Base-by-base conservation (phyloP, 176 grass and related monocot species). In the Thinopyrum elongatum region DNA sequence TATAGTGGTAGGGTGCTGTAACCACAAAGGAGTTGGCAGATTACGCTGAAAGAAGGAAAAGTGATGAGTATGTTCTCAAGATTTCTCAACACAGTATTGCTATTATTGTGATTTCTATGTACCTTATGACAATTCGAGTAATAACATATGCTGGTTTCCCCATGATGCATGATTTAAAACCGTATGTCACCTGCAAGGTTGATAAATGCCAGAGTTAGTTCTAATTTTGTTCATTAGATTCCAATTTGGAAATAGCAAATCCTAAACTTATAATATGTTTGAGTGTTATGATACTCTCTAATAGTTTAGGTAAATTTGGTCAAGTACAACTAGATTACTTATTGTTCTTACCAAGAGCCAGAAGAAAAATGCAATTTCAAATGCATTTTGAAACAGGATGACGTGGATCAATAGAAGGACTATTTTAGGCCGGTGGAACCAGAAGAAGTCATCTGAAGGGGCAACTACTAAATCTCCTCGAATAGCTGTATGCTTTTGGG, bases 1-100 rank as follows among this genome's bases (percentile, higher is more conserved):
- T 98, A 98, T 12, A 98, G 90, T 22, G 95, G 95, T 19, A 98
- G 78, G 15, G 91, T 93, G 81, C 81, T 94, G 10, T 98, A 95
- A 61, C 86, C 87, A 8, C 93, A 98, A 16, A 94, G 55, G 16
- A 98, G 8, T 70, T 95, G 95, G 17, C 82, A 84, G 25, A 95
- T 11, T 29, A 93, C 85, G 74, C 93, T 98, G 80, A 59, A 75
- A 87, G 1, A 8, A 76, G 21, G 64, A 63, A 39, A 59, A 41
- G 7, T 69, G 2, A 1, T 27, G 38, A 41, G 25, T 65, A 29
- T 26, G 16, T 15, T n/a, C 2, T 3, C 12, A 10, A 78, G 14
- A 57, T 44, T 7, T 63, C 3, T 58, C 1, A 73, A 78, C n/a
- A 19, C 35, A 12, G 15, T n/a, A 9, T 79, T 51, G 7, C 34